Evolutionary conservation across 2,329 filamentous ascomycete species (phyloP), one percentile per base, ranked within the genome.

Genomic region (Neopestalotiopsis rosae): DNA sequence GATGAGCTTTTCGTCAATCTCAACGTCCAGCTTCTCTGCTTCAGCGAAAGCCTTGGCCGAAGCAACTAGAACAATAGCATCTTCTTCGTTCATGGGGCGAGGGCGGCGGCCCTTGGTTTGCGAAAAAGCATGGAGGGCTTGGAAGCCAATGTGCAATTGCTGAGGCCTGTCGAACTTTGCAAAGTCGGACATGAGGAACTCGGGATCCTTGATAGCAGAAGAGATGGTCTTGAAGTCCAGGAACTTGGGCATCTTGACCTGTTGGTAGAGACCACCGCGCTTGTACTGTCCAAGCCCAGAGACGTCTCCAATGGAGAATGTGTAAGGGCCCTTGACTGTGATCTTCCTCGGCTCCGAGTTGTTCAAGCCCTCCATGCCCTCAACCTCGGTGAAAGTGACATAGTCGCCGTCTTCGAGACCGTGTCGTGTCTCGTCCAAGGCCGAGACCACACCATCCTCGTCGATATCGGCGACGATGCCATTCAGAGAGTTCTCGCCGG

Each of bases 241-340:
- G 67, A 94, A 89, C 84, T 96, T 97, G 65, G 96, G 96, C 95
- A 98, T 98, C 88, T 98, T 99, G 81, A 98, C 96, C 81, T 99
- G 96, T 52, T 93, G 92, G 81, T 93, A 99, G 69, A 97, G 89
- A 70, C 96, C 96, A 61, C 95, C 95, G 65, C 92, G 89, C 84
- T 93, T 85, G 84, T 99, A 99, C 76, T 93, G 87, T 45, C 96
- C 96, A 45, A 98, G 87, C 5, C 90, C 91, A 30, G 93, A 94
- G 10, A 98, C 94, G 79, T 98, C 94, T 57, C 95, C 96, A 74
- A 99, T 98, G 14, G 94, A 96, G 82, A 99, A 99, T 9, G 95
- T 97, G 80, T 98, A 99, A 3, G 96, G 96, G 0, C 93, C 96
- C 84, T 97, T 98, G 64, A 98, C 94, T 4, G 92, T 94, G 71